Evolutionary conservation across 306 rosid genomes (phyloP).

Genomic region (Citrullus colocynthis): DNA sequence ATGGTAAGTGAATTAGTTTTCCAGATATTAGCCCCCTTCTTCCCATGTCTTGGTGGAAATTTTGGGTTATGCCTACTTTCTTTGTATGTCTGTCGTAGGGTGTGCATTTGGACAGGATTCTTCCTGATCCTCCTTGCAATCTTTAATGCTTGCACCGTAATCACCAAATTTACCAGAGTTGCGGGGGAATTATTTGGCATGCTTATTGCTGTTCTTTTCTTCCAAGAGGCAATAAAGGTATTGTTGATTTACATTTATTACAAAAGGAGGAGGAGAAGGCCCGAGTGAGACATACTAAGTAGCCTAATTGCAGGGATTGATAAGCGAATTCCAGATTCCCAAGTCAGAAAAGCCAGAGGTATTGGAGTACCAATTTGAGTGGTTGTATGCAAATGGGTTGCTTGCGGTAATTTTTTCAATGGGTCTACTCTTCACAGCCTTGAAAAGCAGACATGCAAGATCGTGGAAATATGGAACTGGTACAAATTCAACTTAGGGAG

Average conservation of each 20-base stretch:
- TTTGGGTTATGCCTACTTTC: neutral
- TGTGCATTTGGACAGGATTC: slow-evolving; percentile 73
- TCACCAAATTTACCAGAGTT: slow-evolving; percentile 69
- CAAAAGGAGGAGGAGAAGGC: neutral
- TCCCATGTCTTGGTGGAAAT: neutral
- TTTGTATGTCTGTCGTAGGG: slow-evolving; percentile 32
- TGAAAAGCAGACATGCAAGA: slow-evolving; percentile 69
- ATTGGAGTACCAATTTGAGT: slow-evolving; percentile 34
- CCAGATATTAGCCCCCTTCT: neutral
- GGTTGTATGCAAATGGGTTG: slow-evolving; percentile 72
- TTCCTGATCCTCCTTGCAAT: slow-evolving; percentile 58
- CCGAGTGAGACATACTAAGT: neutral
- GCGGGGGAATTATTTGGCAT: slow-evolving; percentile 88
- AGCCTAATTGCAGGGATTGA: slow-evolving; percentile 42
- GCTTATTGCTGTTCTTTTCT: slow-evolving; percentile 72
- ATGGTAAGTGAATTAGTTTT: slow-evolving; percentile 33
- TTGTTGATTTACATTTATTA: neutral
- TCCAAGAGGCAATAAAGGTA: slow-evolving; percentile 87
- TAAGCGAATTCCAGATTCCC: slow-evolving; percentile 56
- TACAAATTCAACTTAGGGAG: neutral
- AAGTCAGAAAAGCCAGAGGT: slow-evolving; percentile 29
- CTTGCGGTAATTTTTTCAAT: slow-evolving; percentile 52
- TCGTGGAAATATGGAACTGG: slow-evolving; percentile 77
- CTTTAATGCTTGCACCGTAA: slow-evolving; percentile 56
- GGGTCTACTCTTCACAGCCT: slow-evolving; percentile 49